phyloP scores from a whole-genome alignment of 2,329 filamentous ascomycete species.

The Penicillium brasilianum region DNA sequence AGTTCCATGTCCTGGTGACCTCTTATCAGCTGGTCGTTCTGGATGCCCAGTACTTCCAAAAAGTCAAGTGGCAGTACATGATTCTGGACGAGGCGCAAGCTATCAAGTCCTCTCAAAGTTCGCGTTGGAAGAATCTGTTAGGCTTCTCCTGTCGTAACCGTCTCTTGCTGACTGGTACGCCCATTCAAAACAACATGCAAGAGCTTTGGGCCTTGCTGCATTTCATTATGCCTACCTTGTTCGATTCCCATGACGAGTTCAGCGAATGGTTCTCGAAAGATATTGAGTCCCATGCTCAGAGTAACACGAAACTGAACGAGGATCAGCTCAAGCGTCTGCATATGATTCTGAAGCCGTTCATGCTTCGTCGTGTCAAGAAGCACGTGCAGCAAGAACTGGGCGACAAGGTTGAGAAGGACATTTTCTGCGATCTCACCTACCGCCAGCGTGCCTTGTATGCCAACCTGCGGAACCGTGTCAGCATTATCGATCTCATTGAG shows the following conservation, averaged over 20 bases:
- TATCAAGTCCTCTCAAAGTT: constrained; percentile 97
- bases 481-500: constrained; percentile 97
- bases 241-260: constrained; percentile 66
- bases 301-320: constrained; percentile 99
- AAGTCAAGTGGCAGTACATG: constrained; percentile 99
- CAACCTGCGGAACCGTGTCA: constrained; percentile 94
- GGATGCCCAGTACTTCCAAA: constrained; percentile 96
- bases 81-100: constrained; percentile 98
- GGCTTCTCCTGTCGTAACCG: constrained; percentile 95
- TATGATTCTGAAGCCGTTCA: constrained; percentile 99
- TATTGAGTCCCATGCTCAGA: constrained; percentile 97
- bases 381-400: constrained; percentile 98
- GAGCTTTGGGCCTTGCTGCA: constrained; percentile 96
- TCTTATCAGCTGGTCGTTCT: constrained; percentile 97
- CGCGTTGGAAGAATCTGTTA: constrained; percentile 93
- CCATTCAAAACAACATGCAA: constrained; percentile 99
- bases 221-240: constrained; percentile 99
- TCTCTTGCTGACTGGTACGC: constrained; percentile 90
- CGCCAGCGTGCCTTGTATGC: constrained; percentile 92
- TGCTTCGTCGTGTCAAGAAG: constrained; percentile 99
- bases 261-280: constrained; percentile 61
- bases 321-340: constrained; percentile 95
- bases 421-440: constrained; percentile 97
- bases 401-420: constrained; percentile 96
- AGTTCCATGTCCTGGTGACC: constrained; percentile 94